Conservation (phyloP, 768 basidiomycete species). For the Ramaria sp. region DNA sequence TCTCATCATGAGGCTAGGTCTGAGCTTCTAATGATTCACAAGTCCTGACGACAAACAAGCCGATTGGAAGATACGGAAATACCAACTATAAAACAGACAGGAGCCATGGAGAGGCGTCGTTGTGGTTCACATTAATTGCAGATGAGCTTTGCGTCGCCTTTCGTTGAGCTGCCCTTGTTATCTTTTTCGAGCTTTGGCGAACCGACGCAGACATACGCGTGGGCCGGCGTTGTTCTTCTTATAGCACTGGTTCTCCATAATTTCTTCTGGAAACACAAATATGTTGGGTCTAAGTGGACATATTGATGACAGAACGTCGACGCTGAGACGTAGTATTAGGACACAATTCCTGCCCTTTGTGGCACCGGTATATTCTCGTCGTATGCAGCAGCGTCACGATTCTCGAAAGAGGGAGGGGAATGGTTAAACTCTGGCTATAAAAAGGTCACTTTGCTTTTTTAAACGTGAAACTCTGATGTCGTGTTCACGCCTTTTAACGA, state of each 20-base stretch:
- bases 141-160: neutral
- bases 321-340: neutral
- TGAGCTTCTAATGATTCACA: no score
- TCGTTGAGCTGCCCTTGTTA: neutral
- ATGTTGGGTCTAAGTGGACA: neutral
- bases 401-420: conserved; percentile 8
- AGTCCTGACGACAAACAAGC: no score
- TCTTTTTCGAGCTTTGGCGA: neutral
- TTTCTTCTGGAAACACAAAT: neutral
- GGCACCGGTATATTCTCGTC: neutral
- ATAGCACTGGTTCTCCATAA: neutral
- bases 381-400: conserved; percentile 14
- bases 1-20: no score
- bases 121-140: neutral
- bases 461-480: neutral
- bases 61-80: no score
- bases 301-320: neutral
- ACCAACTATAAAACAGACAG: neutral
- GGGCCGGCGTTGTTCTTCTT: neutral
- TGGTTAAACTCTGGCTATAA: conserved; percentile 23
- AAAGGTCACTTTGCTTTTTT: conserved; percentile 14
- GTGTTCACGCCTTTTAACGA: neutral
- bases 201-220: neutral
- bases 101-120: no score
- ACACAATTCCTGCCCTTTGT: neutral